A percentile compares a stretch with the other conserved stretches of the same genome.
Conservation (phyloP, 2,329 filamentous ascomycete species). For the Diplocarpon mali region DNA sequence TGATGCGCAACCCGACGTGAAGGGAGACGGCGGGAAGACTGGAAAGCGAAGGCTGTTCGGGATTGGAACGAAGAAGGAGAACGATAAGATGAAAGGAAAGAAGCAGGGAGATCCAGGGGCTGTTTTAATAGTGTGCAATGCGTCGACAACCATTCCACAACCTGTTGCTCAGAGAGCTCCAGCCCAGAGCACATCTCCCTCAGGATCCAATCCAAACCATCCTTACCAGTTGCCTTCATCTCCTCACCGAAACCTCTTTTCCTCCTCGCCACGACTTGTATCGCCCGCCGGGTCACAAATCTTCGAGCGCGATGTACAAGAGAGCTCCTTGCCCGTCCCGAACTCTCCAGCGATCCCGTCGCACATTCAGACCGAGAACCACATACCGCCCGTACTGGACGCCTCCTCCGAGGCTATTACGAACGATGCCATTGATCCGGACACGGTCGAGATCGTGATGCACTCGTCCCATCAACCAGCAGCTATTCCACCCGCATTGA, state of each 20-base stretch:
- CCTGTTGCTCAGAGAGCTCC: constrained; percentile 24
- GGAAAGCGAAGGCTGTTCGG: constrained; percentile 50
- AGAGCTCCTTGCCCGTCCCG: constrained; percentile 54
- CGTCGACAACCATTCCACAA: constrained; percentile 18
- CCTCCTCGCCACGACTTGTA: constrained; percentile 61
- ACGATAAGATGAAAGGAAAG: constrained; percentile 34
- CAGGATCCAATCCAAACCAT: constrained; percentile 32
- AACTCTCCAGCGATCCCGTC: constrained; percentile 79
- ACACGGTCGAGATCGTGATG: constrained; percentile 86
- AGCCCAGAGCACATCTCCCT: constrained; percentile 32
- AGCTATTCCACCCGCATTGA: constrained; percentile 56
- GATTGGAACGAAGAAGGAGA: constrained; percentile 50
- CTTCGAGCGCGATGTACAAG: constrained; percentile 92
- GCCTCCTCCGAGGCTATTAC: constrained; percentile 89
- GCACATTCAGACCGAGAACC: constrained; percentile 88
- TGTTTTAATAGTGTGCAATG: constrained; percentile 13
- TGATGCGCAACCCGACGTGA: constrained; percentile 21
- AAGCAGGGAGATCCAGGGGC: constrained; percentile 25
- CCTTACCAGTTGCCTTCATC: constrained; percentile 40
- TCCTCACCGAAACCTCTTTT: constrained; percentile 51
- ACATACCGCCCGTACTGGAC: constrained; percentile 84
- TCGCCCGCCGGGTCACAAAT: constrained; percentile 74
- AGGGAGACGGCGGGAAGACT: constrained; percentile 30
- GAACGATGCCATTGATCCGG: constrained; percentile 71
- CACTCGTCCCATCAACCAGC: constrained; percentile 77